A percentile compares a stretch with the other conserved stretches of the same genome.
These are phyloP conservation scores for Prosopis cineraria DNA, from an alignment of 306 rosid genomes.

Conservation along the genomic window DNA sequence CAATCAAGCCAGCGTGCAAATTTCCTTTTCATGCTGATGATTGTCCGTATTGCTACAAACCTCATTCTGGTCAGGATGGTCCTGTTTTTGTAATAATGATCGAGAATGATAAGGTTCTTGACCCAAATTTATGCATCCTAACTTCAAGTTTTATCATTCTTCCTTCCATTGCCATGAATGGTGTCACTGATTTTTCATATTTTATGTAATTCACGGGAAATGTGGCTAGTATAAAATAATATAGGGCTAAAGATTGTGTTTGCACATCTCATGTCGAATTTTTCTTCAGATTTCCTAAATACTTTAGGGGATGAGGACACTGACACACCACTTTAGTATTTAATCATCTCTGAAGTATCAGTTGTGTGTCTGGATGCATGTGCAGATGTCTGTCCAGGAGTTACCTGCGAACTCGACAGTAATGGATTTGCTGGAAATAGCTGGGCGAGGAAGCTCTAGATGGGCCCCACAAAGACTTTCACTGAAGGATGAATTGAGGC, in stretches of 20 bases:
- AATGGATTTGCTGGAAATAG: constrained; percentile 69
- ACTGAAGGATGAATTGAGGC: constrained; percentile 89
- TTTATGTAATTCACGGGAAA: too few relatives aligned
- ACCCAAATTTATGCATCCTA: neutral
- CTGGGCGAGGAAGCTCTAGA: constrained; percentile 70
- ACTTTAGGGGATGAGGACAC: neutral
- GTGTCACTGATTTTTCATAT: neutral
- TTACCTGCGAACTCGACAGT: constrained; percentile 72
- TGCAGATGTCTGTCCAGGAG: constrained; percentile 99
- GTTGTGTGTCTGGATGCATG: constrained; percentile 1
- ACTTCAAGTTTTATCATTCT: neutral
- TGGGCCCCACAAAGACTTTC: constrained; percentile 73
- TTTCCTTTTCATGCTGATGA: constrained; percentile 86
- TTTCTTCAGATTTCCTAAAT: neutral
- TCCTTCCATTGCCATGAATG: neutral
- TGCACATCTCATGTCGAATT: neutral
- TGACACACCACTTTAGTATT: neutral
- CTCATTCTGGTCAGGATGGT: constrained; percentile 67
- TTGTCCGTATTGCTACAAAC: constrained; percentile 77
- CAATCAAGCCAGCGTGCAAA: constrained; percentile 77
- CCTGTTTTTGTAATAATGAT: constrained; percentile 89
- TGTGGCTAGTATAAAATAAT: neutral
- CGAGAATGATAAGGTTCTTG: constrained; percentile 86
- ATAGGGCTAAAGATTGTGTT: neutral
- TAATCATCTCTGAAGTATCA: neutral